Evolutionary conservation across 2,329 filamentous ascomycete species (phyloP).

Genomic region (Hansfordia pulvinata): DNA sequence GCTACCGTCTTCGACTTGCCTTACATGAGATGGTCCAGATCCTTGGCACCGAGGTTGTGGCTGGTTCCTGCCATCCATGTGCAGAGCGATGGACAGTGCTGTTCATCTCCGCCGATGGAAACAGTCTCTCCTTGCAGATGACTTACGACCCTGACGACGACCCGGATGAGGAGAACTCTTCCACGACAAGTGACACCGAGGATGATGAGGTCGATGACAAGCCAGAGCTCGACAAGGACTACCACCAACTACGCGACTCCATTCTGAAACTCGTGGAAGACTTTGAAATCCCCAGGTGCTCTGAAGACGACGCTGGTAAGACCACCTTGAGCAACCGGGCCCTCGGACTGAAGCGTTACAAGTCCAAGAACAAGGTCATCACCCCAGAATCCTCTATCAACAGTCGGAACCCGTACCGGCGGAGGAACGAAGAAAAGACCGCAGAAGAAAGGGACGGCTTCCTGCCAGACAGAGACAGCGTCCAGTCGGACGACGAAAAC

Average conservation of each 20-base stretch:
- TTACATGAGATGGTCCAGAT: slow-evolving; percentile 58
- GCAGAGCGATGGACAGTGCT: slow-evolving; percentile 74
- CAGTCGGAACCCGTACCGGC: slow-evolving; percentile 46
- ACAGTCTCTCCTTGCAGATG: slow-evolving; percentile 56
- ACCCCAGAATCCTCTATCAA: slow-evolving; percentile 34
- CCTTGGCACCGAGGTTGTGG: slow-evolving; percentile 48
- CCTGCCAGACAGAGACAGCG: no score
- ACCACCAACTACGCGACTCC: slow-evolving; percentile 67
- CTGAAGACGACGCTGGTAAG: slow-evolving; percentile 43
- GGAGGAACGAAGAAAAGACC: slow-evolving; percentile 15
- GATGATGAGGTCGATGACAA: slow-evolving; percentile 48
- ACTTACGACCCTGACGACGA: slow-evolving; percentile 57
- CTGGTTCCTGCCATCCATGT: slow-evolving; percentile 63
- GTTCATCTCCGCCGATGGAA: slow-evolving; percentile 63
- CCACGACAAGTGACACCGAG: slow-evolving; percentile 44
- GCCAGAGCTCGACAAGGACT: slow-evolving; percentile 61
- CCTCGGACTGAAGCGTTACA: slow-evolving; percentile 44
- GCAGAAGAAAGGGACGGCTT: no score
- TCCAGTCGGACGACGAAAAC: slow-evolving; percentile 23
- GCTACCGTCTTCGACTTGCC: slow-evolving; percentile 50
- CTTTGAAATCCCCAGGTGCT: slow-evolving; percentile 61
- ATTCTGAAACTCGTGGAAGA: slow-evolving; percentile 72
- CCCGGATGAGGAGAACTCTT: slow-evolving; percentile 47
- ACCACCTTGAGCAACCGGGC: slow-evolving; percentile 61
- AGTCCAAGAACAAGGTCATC: slow-evolving; percentile 44